Evolutionary conservation across 371 early-diverging fungal species (phyloP).

Genomic region (Rhizopus sp.): DNA sequence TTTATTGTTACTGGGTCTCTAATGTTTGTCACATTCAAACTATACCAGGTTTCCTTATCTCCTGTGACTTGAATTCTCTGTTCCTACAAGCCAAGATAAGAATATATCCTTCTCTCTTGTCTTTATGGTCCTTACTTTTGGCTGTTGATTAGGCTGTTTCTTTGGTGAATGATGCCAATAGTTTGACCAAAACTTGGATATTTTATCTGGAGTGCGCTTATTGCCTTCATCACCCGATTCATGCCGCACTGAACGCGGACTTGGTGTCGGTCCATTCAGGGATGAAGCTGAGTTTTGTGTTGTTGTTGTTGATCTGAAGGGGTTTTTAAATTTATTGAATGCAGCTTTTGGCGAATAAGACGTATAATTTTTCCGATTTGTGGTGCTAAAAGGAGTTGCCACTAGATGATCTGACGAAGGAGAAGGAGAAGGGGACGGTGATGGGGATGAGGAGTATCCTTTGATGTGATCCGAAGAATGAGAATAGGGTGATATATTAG

Average conservation of each 20-base stretch:
- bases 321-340: slow-evolving; percentile 36
- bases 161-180: slow-evolving; percentile 9
- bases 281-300: slow-evolving; percentile 21
- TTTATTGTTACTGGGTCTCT: slow-evolving; percentile 50
- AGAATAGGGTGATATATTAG: slow-evolving; percentile 11
- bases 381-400: neutral
- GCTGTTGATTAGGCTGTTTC: neutral
- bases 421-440: slow-evolving; percentile 15
- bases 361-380: slow-evolving; percentile 3
- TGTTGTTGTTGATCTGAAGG: slow-evolving; percentile 26
- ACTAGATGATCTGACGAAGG: slow-evolving; percentile 5
- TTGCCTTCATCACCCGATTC: slow-evolving; percentile 23
- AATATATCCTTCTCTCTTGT: neutral
- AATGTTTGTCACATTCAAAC: slow-evolving; percentile 55
- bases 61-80: slow-evolving; percentile 57
- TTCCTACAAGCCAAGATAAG: slow-evolving; percentile 18
- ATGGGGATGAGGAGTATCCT: slow-evolving; percentile 16
- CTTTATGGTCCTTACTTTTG: neutral
- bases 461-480: slow-evolving; percentile 25
- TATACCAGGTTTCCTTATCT: slow-evolving; percentile 61
- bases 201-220: slow-evolving; percentile 46
- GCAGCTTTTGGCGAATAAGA: slow-evolving; percentile 44
- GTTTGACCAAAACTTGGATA: slow-evolving; percentile 41
- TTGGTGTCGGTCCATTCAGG: slow-evolving; percentile 11
- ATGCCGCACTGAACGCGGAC: slow-evolving; percentile 23